A percentile compares a stretch with the other conserved stretches of the same genome.
Evolutionary conservation across 78 protist species (phyloP).

Genomic region (Tieghemostelium lacteum): DNA sequence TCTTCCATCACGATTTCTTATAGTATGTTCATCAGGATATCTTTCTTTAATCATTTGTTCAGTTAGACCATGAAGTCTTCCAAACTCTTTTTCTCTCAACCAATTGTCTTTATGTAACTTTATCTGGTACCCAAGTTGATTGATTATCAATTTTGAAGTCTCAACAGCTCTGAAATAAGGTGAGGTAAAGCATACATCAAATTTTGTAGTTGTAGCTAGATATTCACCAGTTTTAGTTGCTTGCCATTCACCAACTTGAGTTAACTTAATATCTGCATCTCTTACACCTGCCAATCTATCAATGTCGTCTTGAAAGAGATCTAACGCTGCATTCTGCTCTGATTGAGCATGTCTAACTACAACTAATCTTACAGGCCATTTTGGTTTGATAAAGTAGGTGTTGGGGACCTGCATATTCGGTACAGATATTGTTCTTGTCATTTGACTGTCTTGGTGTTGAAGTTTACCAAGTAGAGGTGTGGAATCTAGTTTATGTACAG

Average conservation of each 20-base stretch:
- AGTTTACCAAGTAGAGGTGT: neutral
- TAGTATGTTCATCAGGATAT: conserved; percentile 33
- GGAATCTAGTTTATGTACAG: too few species aligned
- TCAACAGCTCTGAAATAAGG: conserved; percentile 55
- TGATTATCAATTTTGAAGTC: conserved; percentile 46
- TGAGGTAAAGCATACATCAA: conserved; percentile 58
- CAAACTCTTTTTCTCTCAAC: conserved; percentile 73
- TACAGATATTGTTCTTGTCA: neutral
- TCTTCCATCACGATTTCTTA: conserved; percentile 46
- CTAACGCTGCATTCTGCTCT: conserved; percentile 71
- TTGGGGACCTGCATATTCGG: neutral
- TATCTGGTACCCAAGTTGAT: conserved; percentile 26
- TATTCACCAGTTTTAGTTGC: conserved; percentile 34
- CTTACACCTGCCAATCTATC: conserved; percentile 1
- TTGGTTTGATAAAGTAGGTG: conserved; percentile 10
- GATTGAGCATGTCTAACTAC: conserved; percentile 70
- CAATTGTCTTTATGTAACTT: conserved; percentile 7
- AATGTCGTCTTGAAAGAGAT: conserved; percentile 10
- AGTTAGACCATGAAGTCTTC: conserved; percentile 43
- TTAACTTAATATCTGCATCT: conserved; percentile 58
- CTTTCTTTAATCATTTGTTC: neutral
- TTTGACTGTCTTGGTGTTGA: neutral
- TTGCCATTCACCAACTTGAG: conserved; percentile 47
- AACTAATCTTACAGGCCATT: conserved; percentile 56
- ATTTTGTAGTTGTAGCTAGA: conserved; percentile 14